These are phyloP conservation scores for Zostera marina DNA, from an alignment of 116 monocot species.

Conservation along the genomic window DNA sequence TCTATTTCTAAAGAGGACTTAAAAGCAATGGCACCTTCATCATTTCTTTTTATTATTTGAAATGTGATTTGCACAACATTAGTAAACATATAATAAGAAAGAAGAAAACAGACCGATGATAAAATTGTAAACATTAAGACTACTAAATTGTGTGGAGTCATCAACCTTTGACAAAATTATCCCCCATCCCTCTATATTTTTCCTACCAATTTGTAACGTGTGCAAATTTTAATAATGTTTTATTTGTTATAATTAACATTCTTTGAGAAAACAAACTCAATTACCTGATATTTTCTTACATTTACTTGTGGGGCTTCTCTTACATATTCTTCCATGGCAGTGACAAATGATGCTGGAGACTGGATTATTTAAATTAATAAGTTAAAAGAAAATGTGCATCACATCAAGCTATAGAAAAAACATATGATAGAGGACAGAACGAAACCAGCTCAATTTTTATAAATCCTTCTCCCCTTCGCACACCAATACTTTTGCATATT, in stretches of 20 bases:
- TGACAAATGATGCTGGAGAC: constrained; percentile 86
- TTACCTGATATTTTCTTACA: constrained; percentile 52
- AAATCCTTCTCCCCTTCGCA: constrained; percentile 72
- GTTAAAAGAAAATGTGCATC: neutral
- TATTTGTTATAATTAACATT: neutral
- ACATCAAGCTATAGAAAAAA: neutral
- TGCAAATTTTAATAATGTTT: too few species aligned
- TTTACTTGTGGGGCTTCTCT: constrained; percentile 61
- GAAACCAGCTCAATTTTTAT: constrained; percentile 87
- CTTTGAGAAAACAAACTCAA: neutral
- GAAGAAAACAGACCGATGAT: too few species aligned
- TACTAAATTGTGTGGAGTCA: too few species aligned
- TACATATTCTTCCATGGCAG: constrained; percentile 93
- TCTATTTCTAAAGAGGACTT: neutral
- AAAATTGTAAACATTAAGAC: too few species aligned
- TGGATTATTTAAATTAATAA: constrained; percentile 19
- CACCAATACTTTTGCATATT: constrained; percentile 80
- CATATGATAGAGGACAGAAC: neutral
- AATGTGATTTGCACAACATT: neutral
- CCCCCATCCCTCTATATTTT: too few species aligned
- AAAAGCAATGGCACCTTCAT: neutral
- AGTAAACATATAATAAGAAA: neutral
- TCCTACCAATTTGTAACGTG: neutral
- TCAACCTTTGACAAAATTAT: too few species aligned
- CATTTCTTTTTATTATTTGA: neutral